Base-by-base conservation (phyloP, 2,329 filamentous ascomycete species). In the Aspergillus eucalypticola region DNA sequence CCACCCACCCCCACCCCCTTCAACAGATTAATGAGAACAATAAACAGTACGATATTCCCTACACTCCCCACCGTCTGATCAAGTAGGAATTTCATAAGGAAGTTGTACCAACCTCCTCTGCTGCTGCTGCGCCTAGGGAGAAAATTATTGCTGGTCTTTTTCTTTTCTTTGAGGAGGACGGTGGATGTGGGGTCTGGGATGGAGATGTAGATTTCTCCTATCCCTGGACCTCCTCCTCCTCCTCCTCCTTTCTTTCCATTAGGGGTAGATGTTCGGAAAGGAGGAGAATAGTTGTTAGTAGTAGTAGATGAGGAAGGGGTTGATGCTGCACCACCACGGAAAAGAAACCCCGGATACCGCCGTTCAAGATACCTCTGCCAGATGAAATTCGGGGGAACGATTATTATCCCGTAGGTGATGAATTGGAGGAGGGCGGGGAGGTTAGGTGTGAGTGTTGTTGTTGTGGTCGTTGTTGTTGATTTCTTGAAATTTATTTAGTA, bases 281-380 rank as follows among this genome's bases (percentile, higher is more conserved):
- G 25, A 8, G 25, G 25, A 3, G 25, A 8, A 8, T 2, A 7
- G 2, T 27, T 27, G n/a, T n/a, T n/a, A n/a, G n/a, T n/a, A n/a
- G n/a, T n/a, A 27, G 27, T 17, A 13, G 29, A 21, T 29, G 27
- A 11, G 41, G 32, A 46, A 21, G 19, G 17, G 35, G 25, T 5
- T 15, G n/a, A 8, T 15, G 54, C 42, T n/a, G n/a, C n/a, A n/a
- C n/a, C n/a, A 17, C 46, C 23, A 8, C n/a, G 44, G 19, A 38
- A 62, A 11, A 49, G 35, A 66, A 85, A 84, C 0, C 89, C 88
- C 0, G 92, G 92, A 71, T 92, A 96, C 3, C 81, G 77, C 5
- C 83, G 79, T 76, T 96, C 92, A 55, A 96, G 83, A 71, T 84
- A 90, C 42, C 86, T 83, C 81, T 96, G 92, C 92, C 92, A 96